Evolutionary conservation across 1,139 yeast species (phyloP), one percentile per base, ranked within the genome.

Genomic region (Scheffersomyces parashehatae): DNA sequence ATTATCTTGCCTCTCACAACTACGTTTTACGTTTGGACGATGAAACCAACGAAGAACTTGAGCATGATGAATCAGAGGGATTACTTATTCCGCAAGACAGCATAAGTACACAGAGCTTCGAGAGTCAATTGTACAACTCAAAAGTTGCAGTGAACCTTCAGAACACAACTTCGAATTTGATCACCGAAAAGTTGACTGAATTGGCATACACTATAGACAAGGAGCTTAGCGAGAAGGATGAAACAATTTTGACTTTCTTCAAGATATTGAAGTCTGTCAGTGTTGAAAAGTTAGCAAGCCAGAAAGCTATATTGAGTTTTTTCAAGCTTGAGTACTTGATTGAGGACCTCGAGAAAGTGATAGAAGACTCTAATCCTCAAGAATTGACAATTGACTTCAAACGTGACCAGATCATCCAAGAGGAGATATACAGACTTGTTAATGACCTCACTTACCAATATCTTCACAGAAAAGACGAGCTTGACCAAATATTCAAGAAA

Each of bases 1-100:
- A 88, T 56, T 83, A 83, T 69, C 64, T 83, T 47, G 70, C 70
- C 34, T 75, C 73, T 40, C 73, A 73, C 48, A 75, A 71, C 49
- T 63, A 62, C 36, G 62, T 61, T 2, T 50, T 42, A 46, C 45
- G 52, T 28, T 49, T 44, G 40, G 57, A 44, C 13, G 50, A 48
- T 20, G 38, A 41, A 26, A 28, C 35, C 28, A 39, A 30, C 10
- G 15, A 12, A 16, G 29, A 29, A 29, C 36, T n/a, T 5, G 34
- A 31, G 12, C 34, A 31, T 5, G 34, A 31, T 8, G 34, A 31
- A 31, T 10, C 16, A n/a, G 34, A 31, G 15, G 16, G 15, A 7
- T 31, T 31, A 16, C 11, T 31, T 9, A 14, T 14, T n/a, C 15
- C 34, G 3, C 34, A 31, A 31, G 34, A 31, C 9, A 16, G 20